Evolutionary conservation across 2,329 filamentous ascomycete species (phyloP), one percentile per base, ranked within the genome.

Genomic region (Sporothrix schenckii): DNA sequence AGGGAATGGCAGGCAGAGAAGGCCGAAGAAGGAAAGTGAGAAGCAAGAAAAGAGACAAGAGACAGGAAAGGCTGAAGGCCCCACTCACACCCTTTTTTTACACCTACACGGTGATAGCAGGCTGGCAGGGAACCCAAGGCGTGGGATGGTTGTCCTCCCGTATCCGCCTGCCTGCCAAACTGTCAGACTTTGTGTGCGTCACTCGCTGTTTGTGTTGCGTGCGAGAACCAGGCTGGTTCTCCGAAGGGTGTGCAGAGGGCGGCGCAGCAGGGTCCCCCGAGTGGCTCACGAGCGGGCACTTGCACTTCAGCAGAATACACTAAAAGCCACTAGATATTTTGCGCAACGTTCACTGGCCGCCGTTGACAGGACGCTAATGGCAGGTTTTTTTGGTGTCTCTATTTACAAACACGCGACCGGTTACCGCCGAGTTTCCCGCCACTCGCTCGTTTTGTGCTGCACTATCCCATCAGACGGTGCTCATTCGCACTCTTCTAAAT

Each of bases 21-120:
- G 50, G 16, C 65, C 50, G 34, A 60, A 49, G 53, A 63, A 63
- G 39, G 58, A 47, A 47, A 47, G 21, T 24, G 39, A 44, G 9
- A n/a, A 61, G n/a, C 44, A 39, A 39, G n/a, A 56, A 30, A 44
- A 9, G 52, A 60, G 34, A 58, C n/a, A 30, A 47, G 5, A 56
- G 13, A 27, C 10, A 68, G 24, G 49, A 54, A 50, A 50, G 41
- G 54, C 41, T 58, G 52, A 47, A 39, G 65, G 65, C 34, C 27
- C 65, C 65, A 67, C 65, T n/a, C 65, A 47, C 65, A 54, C 65
- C 65, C 27, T 66, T 19, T 39, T 68, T 68, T 14, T n/a, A 24
- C 39, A 58, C 53, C 49, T 49, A 27, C 66, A 54, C 34, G 52
- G 27, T 4, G 52, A 47, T 4, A 53, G 60, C 60, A 47, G 9